Evolutionary conservation across 345 rosid species (phyloP).

Genomic region (Eucalyptus sp.): DNA sequence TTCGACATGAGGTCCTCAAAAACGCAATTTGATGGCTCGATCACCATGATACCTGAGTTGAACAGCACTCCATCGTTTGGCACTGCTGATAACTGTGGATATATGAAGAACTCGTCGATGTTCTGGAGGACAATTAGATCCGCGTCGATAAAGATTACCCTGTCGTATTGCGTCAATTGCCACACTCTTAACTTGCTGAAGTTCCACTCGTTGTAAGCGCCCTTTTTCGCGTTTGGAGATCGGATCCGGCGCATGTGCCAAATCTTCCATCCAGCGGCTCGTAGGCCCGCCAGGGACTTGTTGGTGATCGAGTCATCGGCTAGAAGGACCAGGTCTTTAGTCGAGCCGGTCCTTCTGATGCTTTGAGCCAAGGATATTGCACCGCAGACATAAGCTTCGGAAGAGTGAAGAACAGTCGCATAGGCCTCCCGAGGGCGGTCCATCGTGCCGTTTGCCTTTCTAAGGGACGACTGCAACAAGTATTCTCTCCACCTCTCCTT

Average conservation of each 20-base stretch:
- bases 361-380: conserved; percentile 87
- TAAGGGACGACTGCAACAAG: not conserved
- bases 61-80: conserved; percentile 27
- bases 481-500: conserved; percentile 7
- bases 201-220: conserved; percentile 82
- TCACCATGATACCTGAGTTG: conserved; percentile 80
- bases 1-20: conserved; percentile 45
- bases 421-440: conserved; percentile 33
- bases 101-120: conserved; percentile 38
- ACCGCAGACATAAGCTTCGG: conserved; percentile 81
- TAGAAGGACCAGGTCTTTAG: conserved; percentile 49
- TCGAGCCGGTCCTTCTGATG: conserved; percentile 41
- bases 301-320: conserved; percentile 37
- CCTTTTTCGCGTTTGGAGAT: conserved; percentile 38
- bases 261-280: conserved; percentile 59
- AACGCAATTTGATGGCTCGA: conserved; percentile 73
- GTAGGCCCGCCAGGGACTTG: conserved; percentile 31
- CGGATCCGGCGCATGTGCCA: conserved; percentile 35
- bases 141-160: conserved; percentile 63
- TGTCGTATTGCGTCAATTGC: conserved; percentile 48
- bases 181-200: conserved; percentile 82
- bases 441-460: not conserved
- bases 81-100: conserved; percentile 60
- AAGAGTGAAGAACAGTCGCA: conserved; percentile 75
- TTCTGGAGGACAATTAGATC: conserved; percentile 47